Base-by-base conservation (phyloP, 1,284 basidiomycete genomes). In the Meira nashicola region DNA sequence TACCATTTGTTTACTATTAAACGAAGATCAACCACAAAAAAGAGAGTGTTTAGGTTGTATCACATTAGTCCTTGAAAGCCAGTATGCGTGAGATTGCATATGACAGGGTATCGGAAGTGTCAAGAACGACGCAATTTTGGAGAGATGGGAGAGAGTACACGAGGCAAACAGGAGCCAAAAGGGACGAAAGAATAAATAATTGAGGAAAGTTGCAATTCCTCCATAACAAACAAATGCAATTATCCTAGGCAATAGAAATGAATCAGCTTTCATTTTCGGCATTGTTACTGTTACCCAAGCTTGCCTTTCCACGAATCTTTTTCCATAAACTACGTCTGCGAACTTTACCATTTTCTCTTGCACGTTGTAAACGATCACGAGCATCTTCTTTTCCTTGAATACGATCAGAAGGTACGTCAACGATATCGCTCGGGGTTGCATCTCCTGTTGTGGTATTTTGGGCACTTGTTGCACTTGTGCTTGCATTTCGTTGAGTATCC, bases 321-420 rank as follows among this genome's bases (percentile, higher is more conserved):
- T 53, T 41, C 50, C 50, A 53, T 12, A 53, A 14, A 17, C 38
- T 39, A 19, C 50, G 17, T 41, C 50, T n/a, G 12, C 39, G 12
- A 17, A 53, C 50, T 23, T 53, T 53, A 14, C 50, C 50, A 39
- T 53, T 53, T 39, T 53, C 38, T n/a, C 50, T 17, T 19, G 50
- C 50, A 17, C 39, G 37, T 19, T 23, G 17, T 15, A 53, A 33
- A 19, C 50, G 19, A 19, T 53, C 38, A 12, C 28, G 17, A 37
- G 50, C 50, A 39, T 53, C 50, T n/a, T n/a, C 14, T 33, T 23
- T 53, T 17, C 38, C 19, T 17, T 14, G 17, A 3, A 5, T 41
- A 17, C 50, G 50, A 41, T 53, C 50, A 14, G 23, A 19, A 17
- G 50, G 50, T 12, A 53, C 37, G 28, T 53, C 50, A 23, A 53